phyloP scores from a whole-genome alignment of 305 asterid genomes.

The Rubia tinctorum region DNA sequence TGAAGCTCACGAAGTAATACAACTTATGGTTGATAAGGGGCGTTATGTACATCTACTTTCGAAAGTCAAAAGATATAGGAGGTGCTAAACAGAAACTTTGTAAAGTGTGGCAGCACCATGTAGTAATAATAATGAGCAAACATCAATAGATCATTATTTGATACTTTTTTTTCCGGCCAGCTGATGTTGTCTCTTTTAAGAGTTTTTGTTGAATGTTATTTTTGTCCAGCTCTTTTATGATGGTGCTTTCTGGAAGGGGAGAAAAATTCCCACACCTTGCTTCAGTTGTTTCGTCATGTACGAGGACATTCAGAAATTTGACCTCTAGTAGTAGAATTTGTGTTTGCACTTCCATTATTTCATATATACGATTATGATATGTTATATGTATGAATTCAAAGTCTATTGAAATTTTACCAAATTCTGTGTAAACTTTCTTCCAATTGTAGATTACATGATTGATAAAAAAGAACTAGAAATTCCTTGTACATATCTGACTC shows the following conservation, averaged over 20 bases:
- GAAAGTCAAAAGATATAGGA: slow-evolving; percentile 63
- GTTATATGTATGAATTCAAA: no score
- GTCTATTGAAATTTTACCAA: no score
- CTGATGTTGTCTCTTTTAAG: background rate
- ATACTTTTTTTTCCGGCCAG: background rate
- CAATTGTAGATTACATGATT: no score
- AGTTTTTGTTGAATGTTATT: background rate
- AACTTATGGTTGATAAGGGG: slow-evolving; percentile 84
- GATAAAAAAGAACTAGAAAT: no score
- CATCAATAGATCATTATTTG: background rate
- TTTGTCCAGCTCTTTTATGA: background rate
- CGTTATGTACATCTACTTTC: slow-evolving; percentile 60
- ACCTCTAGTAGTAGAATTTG: background rate
- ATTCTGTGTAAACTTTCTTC: no score
- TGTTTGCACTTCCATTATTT: no score
- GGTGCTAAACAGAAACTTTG: slow-evolving; percentile 40
- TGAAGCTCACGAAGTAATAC: slow-evolving; percentile 69
- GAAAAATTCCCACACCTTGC: background rate
- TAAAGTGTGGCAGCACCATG: background rate
- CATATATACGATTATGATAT: no score
- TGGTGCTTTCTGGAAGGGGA: background rate
- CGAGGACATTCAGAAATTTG: background rate
- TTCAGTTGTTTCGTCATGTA: background rate
- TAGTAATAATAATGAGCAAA: background rate
- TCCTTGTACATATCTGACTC: no score